These are phyloP conservation scores for Lipomyces yamanashiensis DNA, from an alignment of 805 yeast species.

Conservation along the genomic window DNA sequence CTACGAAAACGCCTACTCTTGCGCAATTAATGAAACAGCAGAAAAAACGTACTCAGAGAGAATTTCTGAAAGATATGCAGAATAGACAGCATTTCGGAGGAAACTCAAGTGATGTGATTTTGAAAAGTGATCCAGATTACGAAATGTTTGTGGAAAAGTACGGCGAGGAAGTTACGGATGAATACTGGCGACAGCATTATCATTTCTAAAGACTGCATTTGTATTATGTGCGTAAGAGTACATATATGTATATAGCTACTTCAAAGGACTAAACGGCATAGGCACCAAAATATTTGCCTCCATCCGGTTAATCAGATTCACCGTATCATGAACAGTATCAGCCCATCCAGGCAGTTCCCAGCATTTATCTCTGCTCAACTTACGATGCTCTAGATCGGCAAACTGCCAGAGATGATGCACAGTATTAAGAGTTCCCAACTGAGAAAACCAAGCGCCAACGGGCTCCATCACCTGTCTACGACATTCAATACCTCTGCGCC, in stretches of 20 bases:
- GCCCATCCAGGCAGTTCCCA: conserved; percentile 55
- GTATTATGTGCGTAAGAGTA: not conserved
- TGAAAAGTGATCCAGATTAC: conserved; percentile 21
- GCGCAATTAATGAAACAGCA: conserved; percentile 1
- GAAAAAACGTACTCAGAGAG: not conserved
- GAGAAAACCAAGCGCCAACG: conserved; percentile 53
- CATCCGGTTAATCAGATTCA: conserved; percentile 48
- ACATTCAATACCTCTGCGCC: conserved; percentile 50
- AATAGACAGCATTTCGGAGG: not conserved
- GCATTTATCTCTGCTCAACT: conserved; percentile 49
- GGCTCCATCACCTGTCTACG: conserved; percentile 55
- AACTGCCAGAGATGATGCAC: conserved; percentile 54
- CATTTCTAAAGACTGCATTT: not conserved
- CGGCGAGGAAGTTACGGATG: conserved; percentile 16
- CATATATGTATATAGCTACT: conserved; percentile 13
- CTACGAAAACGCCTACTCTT: not conserved
- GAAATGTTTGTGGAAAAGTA: conserved; percentile 9
- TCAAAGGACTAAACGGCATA: conserved; percentile 49
- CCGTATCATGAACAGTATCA: conserved; percentile 52
- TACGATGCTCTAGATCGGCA: conserved; percentile 51
- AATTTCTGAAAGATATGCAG: not conserved
- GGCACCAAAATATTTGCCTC: conserved; percentile 49
- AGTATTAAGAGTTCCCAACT: conserved; percentile 48
- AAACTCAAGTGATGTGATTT: not conserved
- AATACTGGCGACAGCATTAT: conserved; percentile 19